Evolutionary conservation across 2,329 filamentous ascomycete species (phyloP), one percentile per base, ranked within the genome.

Genomic region (Aphanocladium album): DNA sequence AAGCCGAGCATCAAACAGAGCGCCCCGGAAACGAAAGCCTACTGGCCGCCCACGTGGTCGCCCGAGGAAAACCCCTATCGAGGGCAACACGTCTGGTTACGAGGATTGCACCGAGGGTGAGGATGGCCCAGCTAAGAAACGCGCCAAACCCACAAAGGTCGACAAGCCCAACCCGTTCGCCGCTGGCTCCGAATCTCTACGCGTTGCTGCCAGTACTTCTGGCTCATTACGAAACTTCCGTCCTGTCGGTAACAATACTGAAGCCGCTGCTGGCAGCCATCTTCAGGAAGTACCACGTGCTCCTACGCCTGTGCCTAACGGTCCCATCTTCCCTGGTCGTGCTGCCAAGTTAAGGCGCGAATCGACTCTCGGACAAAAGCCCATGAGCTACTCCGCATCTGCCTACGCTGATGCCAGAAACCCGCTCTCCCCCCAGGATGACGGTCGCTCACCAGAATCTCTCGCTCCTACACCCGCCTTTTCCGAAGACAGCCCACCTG

Each of bases 171-270:
- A 82, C 63, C 85, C 84, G 23, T 89, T 97, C 67, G 89, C 88
- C 56, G 82, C 84, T 43, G 87, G 86, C 33, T 84, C 87, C 11
- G 91, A 95, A 53, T 96, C 91, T 3, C 79, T 98, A 27, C 85
- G 93, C 53, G 91, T 96, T n/a, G 88, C 90, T 62, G 93, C 93
- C 51, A 96, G 91, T 71, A 96, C 90, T 17, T 89, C 93, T 49
- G 91, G 91, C 46, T 96, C 93, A 5, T 81, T 98, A 62, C 89
- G 93, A 47, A 88, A 88, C 52, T 89, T 96, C 72, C 85, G 92
- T 49, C 93, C 93, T 4, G 82, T 90, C 60, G 80, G 82, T 35
- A 76, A 81, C 25, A 79, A 76, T 3, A 75, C 74, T 27, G 79
- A 80, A 19, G 71, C 73, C 4, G 70, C 77, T 4, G 63, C 70